These are phyloP conservation scores for Sclerotinia spermophila DNA, from an alignment of 2,329 filamentous ascomycete genomes.

Conservation along the genomic window DNA sequence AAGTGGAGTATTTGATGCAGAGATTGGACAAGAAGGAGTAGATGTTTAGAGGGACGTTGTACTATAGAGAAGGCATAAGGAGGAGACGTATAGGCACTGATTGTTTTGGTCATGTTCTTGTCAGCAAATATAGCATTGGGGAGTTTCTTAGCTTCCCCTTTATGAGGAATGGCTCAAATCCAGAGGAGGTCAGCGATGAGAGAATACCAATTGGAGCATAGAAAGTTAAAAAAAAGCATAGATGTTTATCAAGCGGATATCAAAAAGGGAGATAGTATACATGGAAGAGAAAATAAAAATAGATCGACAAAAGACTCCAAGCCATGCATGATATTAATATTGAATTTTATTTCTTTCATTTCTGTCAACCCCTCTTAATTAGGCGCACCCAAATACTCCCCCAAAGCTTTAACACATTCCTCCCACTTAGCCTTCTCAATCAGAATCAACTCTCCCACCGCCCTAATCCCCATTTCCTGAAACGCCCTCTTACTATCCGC, in stretches of 20 bases:
- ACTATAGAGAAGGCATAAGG: not conserved
- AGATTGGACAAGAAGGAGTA: slow-evolving; percentile 52
- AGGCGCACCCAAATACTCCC: slow-evolving; percentile 64
- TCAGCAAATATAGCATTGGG: not conserved
- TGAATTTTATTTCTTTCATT: slow-evolving; percentile 22
- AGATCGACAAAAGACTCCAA: not conserved
- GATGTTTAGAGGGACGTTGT: not conserved
- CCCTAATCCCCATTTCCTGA: slow-evolving; percentile 84
- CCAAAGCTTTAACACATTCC: slow-evolving; percentile 69
- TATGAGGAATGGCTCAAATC: not conserved
- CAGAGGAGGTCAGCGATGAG: not conserved
- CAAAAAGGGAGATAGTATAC: not conserved
- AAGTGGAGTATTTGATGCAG: slow-evolving; percentile 98
- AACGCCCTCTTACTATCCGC: slow-evolving; percentile 93
- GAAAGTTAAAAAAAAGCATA: not conserved
- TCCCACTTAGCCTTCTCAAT: slow-evolving; percentile 78
- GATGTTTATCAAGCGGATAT: not conserved
- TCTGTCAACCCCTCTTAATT: slow-evolving; percentile 21
- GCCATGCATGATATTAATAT: not conserved
- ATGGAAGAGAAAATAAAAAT: not conserved
- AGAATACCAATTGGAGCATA: not conserved
- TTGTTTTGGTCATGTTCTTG: not conserved
- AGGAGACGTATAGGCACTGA: not conserved
- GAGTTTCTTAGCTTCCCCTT: not conserved
- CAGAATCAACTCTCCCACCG: slow-evolving; percentile 79